Percentiles rank a stretch among this genome's conserved stretches.
Evolutionary conservation across 139 green algal species (phyloP).

Genomic region (Chlamydomonas applanata): DNA sequence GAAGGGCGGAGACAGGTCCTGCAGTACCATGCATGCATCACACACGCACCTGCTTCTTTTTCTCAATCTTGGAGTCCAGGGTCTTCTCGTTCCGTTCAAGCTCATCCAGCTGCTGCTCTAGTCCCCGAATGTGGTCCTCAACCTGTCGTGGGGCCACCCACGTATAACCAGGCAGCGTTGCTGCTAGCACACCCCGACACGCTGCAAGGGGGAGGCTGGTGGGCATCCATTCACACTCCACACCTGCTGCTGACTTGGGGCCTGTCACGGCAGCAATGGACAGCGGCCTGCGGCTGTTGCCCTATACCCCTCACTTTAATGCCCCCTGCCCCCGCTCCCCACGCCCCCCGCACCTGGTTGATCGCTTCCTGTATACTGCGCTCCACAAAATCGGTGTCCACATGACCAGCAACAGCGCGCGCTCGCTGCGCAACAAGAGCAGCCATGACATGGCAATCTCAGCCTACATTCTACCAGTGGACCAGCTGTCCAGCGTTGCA

Average conservation of each 20-base stretch:
- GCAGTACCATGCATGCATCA: no score
- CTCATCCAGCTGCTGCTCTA: constrained; percentile 59
- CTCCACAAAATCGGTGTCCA: constrained; percentile 71
- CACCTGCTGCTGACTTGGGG: no score
- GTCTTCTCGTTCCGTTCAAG: constrained; percentile 59
- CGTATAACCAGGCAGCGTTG: not conserved
- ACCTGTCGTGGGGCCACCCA: no score
- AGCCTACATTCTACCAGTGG: no score
- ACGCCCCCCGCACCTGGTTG: constrained; percentile 29
- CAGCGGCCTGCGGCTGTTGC: not conserved
- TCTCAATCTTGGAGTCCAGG: constrained; percentile 64
- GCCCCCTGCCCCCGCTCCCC: not conserved
- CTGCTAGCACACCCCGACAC: not conserved
- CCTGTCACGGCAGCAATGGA: not conserved
- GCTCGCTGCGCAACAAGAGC: constrained; percentile 12
- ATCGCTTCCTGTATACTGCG: constrained; percentile 57
- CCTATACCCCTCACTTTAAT: not conserved
- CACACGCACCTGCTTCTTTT: constrained; percentile 58
- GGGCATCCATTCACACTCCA: no score
- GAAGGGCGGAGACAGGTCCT: no score
- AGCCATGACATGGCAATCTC: no score
- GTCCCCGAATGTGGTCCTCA: constrained; percentile 38
- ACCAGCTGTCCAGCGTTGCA: no score
- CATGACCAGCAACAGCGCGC: constrained; percentile 56
- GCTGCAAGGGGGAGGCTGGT: not conserved